Base-by-base conservation (phyloP, 148 eudicot genomes). In the Bassia scoparia region DNA sequence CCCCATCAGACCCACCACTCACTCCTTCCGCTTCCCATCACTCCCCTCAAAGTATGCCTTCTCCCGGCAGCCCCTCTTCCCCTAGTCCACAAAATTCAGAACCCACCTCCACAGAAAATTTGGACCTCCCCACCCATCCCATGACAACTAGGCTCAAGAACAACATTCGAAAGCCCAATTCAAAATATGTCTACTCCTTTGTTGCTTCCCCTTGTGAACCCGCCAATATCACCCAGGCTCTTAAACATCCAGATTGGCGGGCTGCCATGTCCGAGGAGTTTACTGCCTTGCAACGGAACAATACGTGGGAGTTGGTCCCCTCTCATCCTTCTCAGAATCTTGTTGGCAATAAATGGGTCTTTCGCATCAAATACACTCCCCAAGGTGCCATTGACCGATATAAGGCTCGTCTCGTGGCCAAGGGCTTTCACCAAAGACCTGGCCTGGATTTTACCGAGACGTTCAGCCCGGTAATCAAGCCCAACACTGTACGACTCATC, bases 261-360 rank as follows among this genome's bases (percentile, higher is more conserved):
- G 3, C 17, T 50, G 23, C 21, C 54, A 50, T 50, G 54, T 13
- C 20, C 17, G 23, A 13, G 21, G 54, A 50, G 17, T 18, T 13
- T 50, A 21, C 17, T 13, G 23, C 54, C 4, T 21, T 50, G 6
- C 14, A 5, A 1, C 54, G 54, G 17, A 50, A 50, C 17, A 14
- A 0, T 6, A 50, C 54, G 4, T 50, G 54, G 54, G 23, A 50
- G 20, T 21, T 50, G 17, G 54, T 50, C 4, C 54, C 54, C 14
- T 21, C 54, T 13, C 54, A 50, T 13, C 21, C 54, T 2, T 50
- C 54, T 50, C 23, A 50, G 21, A 50, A 17, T 17, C 4, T 50
- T 13, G 27, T 69, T 17, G 72, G 72, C 2, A 12, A 35, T 16
- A 69, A 69, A 69, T 69, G 72, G 72, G 72, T 69, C 2, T 52